Conservation (phyloP, 2,329 filamentous ascomycete genomes). For the Aspergillus awamori region DNA sequence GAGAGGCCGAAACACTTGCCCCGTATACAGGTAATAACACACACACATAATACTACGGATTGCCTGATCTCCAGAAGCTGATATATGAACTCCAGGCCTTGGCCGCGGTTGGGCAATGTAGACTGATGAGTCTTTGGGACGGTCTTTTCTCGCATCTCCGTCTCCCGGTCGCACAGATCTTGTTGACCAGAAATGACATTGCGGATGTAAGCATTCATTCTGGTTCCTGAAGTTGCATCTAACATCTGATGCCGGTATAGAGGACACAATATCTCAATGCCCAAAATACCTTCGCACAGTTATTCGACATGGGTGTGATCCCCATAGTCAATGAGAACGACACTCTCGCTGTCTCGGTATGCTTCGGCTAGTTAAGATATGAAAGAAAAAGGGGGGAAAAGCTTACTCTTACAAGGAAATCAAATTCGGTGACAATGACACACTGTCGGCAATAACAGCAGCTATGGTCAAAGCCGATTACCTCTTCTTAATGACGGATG, state of each 20-base stretch:
- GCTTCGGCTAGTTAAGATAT: slow-evolving; percentile 15
- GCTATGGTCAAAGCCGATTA: slow-evolving; percentile 97
- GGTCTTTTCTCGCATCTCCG: slow-evolving; percentile 83
- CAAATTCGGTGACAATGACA: slow-evolving; percentile 99
- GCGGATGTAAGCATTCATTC: slow-evolving; percentile 67
- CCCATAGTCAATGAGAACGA: slow-evolving; percentile 99
- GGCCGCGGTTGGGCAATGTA: slow-evolving; percentile 93
- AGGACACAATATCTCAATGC: slow-evolving; percentile 94
- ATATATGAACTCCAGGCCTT: slow-evolving; percentile 62
- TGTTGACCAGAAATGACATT: slow-evolving; percentile 94
- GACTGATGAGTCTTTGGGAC: slow-evolving; percentile 94
- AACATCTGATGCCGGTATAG: slow-evolving; percentile 45
- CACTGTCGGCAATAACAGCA: slow-evolving; percentile 91
- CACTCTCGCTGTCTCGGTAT: slow-evolving; percentile 80
- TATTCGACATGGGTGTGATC: slow-evolving; percentile 92
- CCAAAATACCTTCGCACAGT: slow-evolving; percentile 88
- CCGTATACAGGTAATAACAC: slow-evolving; percentile 69
- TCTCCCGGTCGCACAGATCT: slow-evolving; percentile 91
- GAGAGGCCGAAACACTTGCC: slow-evolving; percentile 88
- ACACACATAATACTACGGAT: slow-evolving; percentile 21
- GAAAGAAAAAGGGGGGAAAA: not conserved
- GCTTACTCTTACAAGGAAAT: slow-evolving; percentile 64
- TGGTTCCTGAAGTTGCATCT: not conserved
- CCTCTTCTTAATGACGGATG: slow-evolving; percentile 97
- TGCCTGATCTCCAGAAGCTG: not conserved